These are phyloP conservation scores for Colletotrichum siamense DNA, from an alignment of 2,329 filamentous ascomycete species.

Conservation along the genomic window DNA sequence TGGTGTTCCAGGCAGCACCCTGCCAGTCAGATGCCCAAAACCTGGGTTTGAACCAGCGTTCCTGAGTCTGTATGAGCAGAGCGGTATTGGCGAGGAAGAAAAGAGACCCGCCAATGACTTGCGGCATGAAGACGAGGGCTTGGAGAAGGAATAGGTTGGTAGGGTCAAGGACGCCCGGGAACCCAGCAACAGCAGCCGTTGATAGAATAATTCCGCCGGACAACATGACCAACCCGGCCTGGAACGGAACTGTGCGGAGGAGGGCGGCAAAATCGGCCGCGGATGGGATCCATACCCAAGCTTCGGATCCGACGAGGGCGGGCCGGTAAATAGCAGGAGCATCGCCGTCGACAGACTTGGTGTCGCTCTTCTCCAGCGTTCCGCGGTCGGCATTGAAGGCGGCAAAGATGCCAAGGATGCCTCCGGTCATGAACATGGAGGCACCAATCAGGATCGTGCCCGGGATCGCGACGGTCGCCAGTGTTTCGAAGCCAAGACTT, in stretches of 20 bases:
- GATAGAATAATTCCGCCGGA: not conserved
- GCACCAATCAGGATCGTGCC: not conserved
- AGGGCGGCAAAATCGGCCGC: not conserved
- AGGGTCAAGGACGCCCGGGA: not conserved
- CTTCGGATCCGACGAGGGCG: not conserved
- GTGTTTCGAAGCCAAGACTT: not conserved
- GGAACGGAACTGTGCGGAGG: not conserved
- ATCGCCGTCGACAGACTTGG: not conserved
- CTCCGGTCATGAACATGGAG: not conserved
- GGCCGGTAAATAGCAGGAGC: not conserved
- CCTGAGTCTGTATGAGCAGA: not conserved
- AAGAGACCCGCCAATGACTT: not conserved
- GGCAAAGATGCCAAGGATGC: not conserved
- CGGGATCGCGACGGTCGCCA: not conserved
- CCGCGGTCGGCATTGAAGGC: slow-evolving; percentile 1
- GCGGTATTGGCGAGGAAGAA: not conserved
- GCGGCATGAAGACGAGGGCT: not conserved
- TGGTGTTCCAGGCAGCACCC: not conserved
- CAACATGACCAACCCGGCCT: not conserved
- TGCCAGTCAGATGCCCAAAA: not conserved
- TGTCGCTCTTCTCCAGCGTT: not conserved
- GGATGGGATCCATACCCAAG: not conserved
- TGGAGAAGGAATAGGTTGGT: not conserved
- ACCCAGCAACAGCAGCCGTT: not conserved
- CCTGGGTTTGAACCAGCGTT: not conserved